Evolutionary conservation across 108 stramenopile genomes (phyloP).

Genomic region (Discostella stelligeroides): DNA sequence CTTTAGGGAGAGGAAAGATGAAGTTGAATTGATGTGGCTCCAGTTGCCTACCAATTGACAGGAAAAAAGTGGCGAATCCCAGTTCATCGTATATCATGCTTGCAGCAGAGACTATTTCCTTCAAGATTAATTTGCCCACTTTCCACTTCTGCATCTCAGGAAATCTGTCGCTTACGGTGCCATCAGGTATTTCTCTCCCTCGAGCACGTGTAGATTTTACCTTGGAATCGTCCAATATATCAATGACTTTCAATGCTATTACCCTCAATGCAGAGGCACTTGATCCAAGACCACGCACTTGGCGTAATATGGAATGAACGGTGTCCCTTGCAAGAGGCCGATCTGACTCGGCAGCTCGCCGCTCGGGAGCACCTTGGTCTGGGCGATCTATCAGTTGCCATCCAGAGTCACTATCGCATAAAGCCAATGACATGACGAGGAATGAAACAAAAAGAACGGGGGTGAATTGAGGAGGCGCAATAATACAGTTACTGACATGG

Average conservation of each 20-base stretch:
- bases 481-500: conserved; percentile 34
- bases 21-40: conserved; percentile 54
- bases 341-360: neutral
- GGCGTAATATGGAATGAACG: conserved; percentile 16
- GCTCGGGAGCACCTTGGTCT: conserved; percentile 1
- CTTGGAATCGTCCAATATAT: conserved; percentile 26
- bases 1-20: conserved; percentile 49
- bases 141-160: conserved; percentile 15
- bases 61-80: conserved; percentile 44
- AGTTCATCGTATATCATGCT: conserved; percentile 32
- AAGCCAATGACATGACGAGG: conserved; percentile 17
- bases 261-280: conserved; percentile 33
- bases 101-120: conserved; percentile 18
- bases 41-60: conserved; percentile 51
- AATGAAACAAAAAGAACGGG: conserved; percentile 39
- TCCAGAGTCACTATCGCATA: neutral
- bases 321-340: conserved; percentile 16
- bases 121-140: conserved; percentile 33
- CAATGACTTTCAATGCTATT: conserved; percentile 43
- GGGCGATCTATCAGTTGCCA: neutral
- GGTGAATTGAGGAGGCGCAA: conserved; percentile 38
- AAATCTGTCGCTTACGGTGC: neutral
- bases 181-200: neutral
- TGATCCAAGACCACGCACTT: conserved; percentile 22
- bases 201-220: neutral